Conservation (phyloP, 2,329 filamentous ascomycete genomes). For the Metarhizium humberi region DNA sequence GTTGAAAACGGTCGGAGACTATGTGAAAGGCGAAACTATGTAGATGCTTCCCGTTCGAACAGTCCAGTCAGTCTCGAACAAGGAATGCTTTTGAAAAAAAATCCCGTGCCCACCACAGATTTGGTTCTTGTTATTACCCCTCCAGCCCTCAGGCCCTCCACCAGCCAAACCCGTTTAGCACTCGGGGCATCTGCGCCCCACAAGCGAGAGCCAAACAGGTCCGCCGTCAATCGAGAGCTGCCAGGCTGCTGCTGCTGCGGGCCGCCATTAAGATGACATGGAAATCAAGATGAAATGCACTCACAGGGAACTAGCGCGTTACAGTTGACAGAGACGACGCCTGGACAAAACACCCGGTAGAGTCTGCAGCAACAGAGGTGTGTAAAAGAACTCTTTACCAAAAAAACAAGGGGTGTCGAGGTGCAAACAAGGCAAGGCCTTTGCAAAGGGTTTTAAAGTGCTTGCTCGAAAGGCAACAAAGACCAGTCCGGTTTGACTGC, state of each 20-base stretch:
- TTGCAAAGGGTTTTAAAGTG: too few species aligned
- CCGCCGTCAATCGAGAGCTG: neutral
- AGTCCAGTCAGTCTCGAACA: neutral
- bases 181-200: neutral
- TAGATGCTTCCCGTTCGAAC: neutral
- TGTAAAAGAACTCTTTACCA: too few species aligned
- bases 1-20: neutral
- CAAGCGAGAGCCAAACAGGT: neutral
- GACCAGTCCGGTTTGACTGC: too few species aligned
- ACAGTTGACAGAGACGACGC: neutral
- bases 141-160: neutral
- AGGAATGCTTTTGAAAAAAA: neutral
- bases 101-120: slow-evolving; percentile 4
- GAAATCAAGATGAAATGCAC: neutral
- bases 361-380: too few species aligned
- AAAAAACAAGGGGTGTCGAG: too few species aligned
- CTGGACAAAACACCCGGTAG: too few species aligned
- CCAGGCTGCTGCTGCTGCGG: neutral
- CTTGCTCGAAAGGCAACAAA: too few species aligned
- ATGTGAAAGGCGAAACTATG: neutral
- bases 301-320: neutral
- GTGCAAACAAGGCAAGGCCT: too few species aligned
- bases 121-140: slow-evolving; percentile 4
- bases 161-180: neutral
- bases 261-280: neutral